These are phyloP conservation scores for Fusarium coicis DNA, from an alignment of 2,329 filamentous ascomycete species.

Conservation along the genomic window DNA sequence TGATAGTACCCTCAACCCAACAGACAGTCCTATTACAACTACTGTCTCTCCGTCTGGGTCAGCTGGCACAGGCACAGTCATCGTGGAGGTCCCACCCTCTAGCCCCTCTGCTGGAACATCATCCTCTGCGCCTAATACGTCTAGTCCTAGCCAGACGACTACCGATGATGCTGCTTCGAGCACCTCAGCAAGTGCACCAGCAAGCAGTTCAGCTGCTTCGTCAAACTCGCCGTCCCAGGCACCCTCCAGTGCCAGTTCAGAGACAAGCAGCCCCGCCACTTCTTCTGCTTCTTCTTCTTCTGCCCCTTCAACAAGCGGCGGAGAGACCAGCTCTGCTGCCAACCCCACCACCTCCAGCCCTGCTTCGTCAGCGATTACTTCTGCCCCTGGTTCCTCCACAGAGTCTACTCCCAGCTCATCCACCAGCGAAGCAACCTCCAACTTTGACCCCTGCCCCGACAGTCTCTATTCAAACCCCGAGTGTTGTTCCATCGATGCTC, in stretches of 20 bases:
- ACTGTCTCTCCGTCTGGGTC: neutral
- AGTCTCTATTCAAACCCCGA: neutral
- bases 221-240: neutral
- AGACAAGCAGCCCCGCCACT: neutral
- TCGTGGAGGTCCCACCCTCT: neutral
- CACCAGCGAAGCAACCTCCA: neutral
- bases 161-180: neutral
- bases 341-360: neutral
- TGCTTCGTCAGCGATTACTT: neutral
- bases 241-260: neutral
- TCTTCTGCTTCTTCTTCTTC: neutral
- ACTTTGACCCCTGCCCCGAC: neutral
- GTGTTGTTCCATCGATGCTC: neutral
- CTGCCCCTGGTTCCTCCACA: neutral
- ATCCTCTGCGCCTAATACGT: fast-evolving
- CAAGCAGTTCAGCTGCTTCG: neutral
- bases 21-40: fast-evolving
- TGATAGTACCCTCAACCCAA: neutral
- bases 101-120: neutral
- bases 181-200: neutral
- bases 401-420: neutral
- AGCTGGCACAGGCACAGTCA: neutral
- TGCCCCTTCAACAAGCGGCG: neutral
- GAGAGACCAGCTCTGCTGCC: neutral
- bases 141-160: fast-evolving